Evolutionary conservation across 2,329 filamentous ascomycete species (phyloP).

Genomic region (Colletotrichum coccodes): DNA sequence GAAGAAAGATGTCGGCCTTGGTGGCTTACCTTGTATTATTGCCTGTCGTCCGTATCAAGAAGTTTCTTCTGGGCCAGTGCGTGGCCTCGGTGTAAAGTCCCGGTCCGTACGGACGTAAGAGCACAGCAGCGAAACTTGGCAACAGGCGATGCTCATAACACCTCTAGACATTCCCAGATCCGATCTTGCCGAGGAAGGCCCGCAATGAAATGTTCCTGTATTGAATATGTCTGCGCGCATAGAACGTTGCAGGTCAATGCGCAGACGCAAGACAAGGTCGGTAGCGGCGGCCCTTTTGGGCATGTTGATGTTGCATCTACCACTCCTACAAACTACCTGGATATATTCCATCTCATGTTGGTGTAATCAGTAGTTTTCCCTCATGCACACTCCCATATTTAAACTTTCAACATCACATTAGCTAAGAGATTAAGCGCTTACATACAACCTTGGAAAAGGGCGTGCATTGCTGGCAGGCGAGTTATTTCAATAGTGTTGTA

Average conservation of each 20-base stretch:
- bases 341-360: not conserved
- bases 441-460: not conserved
- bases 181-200: not conserved
- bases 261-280: not conserved
- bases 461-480: not conserved
- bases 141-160: conserved; percentile 11
- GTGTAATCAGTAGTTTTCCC: not conserved
- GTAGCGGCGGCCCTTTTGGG: not conserved
- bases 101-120: conserved; percentile 5
- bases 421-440: not conserved
- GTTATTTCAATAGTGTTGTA: not conserved
- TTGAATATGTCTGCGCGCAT: not conserved
- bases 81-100: not conserved
- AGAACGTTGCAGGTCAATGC: not conserved
- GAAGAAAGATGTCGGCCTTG: conserved; percentile 10
- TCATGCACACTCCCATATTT: no score
- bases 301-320: not conserved
- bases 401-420: no score
- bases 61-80: not conserved
- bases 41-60: not conserved
- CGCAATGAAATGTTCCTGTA: not conserved
- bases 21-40: conserved; percentile 1
- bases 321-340: not conserved
- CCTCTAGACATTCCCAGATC: not conserved
- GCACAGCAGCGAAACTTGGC: not conserved